Percentiles rank a stretch among this genome's conserved stretches.
These are phyloP conservation scores for Kluyveromyces sp. DNA, from an alignment of 1,139 yeast genomes.

Conservation along the genomic window DNA sequence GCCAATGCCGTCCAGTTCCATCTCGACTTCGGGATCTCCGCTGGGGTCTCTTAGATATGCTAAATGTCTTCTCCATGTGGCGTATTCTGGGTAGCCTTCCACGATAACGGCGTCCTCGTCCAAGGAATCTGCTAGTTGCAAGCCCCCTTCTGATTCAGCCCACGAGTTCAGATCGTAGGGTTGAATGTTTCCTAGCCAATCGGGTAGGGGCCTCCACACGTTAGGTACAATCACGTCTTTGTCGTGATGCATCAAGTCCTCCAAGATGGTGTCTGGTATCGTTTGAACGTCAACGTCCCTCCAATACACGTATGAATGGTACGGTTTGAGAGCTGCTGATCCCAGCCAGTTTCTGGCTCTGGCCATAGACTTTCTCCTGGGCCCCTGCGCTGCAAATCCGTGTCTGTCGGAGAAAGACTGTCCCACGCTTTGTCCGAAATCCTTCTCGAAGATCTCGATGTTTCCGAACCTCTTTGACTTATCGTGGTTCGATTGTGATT, in stretches of 20 bases:
- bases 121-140: slow-evolving; percentile 66
- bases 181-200: slow-evolving; percentile 82
- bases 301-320: slow-evolving; percentile 77
- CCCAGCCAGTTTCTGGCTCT: slow-evolving; percentile 67
- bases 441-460: slow-evolving; percentile 59
- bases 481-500: slow-evolving; percentile 44
- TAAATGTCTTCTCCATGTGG: slow-evolving; percentile 87
- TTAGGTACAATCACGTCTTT: slow-evolving; percentile 71
- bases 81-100: slow-evolving; percentile 87
- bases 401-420: slow-evolving; percentile 60
- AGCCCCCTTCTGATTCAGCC: slow-evolving; percentile 82
- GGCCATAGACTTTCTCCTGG: slow-evolving; percentile 66
- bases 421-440: slow-evolving; percentile 64
- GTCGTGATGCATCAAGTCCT: slow-evolving; percentile 60
- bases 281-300: slow-evolving; percentile 67
- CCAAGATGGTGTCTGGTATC: slow-evolving; percentile 52
- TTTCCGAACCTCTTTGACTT: slow-evolving; percentile 39
- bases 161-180: slow-evolving; percentile 88
- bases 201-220: slow-evolving; percentile 89
- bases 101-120: slow-evolving; percentile 88
- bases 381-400: slow-evolving; percentile 70
- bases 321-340: slow-evolving; percentile 55
- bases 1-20: slow-evolving; percentile 87
- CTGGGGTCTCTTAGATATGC: slow-evolving; percentile 82
- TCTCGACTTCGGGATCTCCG: slow-evolving; percentile 79